Percentiles rank a stretch among this genome's conserved stretches.
Evolutionary conservation across 352 stramenopile species (phyloP).

Genomic region (Phytophthora sansomeana): DNA sequence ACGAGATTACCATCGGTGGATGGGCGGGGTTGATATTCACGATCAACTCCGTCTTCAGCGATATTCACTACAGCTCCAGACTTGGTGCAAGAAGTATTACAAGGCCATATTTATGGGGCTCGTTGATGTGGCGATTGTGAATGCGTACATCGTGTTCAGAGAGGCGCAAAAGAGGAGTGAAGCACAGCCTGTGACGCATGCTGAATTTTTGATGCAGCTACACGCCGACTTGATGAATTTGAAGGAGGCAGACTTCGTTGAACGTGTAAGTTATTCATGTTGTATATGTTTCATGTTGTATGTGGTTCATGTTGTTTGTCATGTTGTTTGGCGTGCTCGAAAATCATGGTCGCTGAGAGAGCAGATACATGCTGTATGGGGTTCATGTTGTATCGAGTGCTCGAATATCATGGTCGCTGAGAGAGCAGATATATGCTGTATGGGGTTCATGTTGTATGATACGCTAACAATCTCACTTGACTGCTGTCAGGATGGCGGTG

Average conservation of each 20-base stretch:
- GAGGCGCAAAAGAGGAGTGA: conserved; percentile 4
- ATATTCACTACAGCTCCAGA: conserved; percentile 26
- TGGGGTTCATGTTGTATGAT: neutral
- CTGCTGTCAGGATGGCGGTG: neutral
- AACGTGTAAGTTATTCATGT: conserved; percentile 3
- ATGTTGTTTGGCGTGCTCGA: conserved; percentile 2
- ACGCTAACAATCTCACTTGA: neutral
- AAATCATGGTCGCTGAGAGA: too few species aligned
- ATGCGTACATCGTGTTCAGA: conserved; percentile 23
- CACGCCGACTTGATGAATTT: conserved; percentile 19
- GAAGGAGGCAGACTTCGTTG: neutral
- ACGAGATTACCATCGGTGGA: conserved; percentile 16
- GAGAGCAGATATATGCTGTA: neutral
- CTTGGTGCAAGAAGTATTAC: conserved; percentile 29
- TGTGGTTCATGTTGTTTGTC: conserved; percentile 3
- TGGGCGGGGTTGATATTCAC: conserved; percentile 27
- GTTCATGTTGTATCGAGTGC: too few species aligned
- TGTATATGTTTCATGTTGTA: conserved; percentile 10
- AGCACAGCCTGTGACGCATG: neutral
- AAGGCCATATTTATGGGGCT: conserved; percentile 37
- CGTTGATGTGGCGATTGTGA: conserved; percentile 35
- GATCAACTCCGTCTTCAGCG: conserved; percentile 26
- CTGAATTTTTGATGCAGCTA: conserved; percentile 17
- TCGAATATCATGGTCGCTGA: too few species aligned
- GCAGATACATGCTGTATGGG: conserved; percentile 5